Evolutionary conservation across 768 basidiomycete species (phyloP).

Genomic region (Lactarius sanguifluus): DNA sequence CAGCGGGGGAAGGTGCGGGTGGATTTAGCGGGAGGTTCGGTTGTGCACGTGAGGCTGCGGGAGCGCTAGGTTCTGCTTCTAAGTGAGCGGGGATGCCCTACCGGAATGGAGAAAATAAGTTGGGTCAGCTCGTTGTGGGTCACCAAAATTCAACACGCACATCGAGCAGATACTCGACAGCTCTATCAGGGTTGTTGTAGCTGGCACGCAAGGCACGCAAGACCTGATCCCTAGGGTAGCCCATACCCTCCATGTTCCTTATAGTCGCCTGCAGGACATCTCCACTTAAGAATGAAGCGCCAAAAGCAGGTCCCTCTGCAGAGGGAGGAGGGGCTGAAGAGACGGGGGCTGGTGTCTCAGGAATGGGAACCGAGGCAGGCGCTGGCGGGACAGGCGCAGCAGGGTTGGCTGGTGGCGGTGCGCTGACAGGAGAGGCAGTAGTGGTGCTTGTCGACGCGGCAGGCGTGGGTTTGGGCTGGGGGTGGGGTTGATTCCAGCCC

Average conservation of each 20-base stretch:
- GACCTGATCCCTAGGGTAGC: constrained; percentile 84
- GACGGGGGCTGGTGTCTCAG: constrained; percentile 37
- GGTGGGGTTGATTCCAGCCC: not conserved
- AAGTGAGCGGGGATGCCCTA: constrained; percentile 82
- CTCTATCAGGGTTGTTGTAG: constrained; percentile 96
- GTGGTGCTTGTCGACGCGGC: constrained; percentile 35
- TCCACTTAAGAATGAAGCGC: constrained; percentile 75
- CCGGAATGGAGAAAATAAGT: not conserved
- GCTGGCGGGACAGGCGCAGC: constrained; percentile 35
- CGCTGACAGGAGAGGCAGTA: constrained; percentile 34
- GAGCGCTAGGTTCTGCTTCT: constrained; percentile 48
- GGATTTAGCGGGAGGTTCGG: constrained; percentile 37
- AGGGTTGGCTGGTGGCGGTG: constrained; percentile 35
- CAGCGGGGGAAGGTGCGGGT: constrained; percentile 35
- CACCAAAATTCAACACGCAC: constrained; percentile 47
- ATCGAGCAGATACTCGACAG: constrained; percentile 96
- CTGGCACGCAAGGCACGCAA: constrained; percentile 84
- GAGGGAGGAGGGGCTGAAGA: constrained; percentile 37
- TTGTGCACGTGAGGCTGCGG: constrained; percentile 35
- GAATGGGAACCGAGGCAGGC: constrained; percentile 38
- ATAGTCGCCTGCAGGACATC: constrained; percentile 73
- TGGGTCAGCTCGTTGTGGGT: constrained; percentile 19
- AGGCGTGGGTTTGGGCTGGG: constrained; percentile 57
- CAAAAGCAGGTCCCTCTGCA: constrained; percentile 38
- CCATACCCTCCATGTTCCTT: constrained; percentile 89